phyloP scores from a whole-genome alignment of 306 rosid genomes.

The Rosa rugosa region DNA sequence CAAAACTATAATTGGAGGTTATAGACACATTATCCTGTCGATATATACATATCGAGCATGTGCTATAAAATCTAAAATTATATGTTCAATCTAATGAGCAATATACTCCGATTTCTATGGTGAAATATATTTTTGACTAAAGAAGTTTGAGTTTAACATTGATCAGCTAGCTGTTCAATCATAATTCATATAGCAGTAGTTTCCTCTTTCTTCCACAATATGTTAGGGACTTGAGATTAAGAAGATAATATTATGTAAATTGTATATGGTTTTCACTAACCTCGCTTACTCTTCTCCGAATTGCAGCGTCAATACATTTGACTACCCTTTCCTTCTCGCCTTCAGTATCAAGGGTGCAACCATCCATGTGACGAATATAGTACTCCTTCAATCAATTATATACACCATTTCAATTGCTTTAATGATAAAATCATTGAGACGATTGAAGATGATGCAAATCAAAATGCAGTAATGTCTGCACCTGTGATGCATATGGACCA shows the following conservation, averaged over 20 bases:
- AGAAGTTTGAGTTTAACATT: neutral
- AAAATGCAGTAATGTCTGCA: constrained; percentile 10
- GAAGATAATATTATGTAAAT: neutral
- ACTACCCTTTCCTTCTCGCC: constrained; percentile 84
- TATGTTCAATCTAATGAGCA: neutral
- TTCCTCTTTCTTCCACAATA: neutral
- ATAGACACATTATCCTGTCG: neutral
- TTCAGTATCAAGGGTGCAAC: constrained; percentile 84
- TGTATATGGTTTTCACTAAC: constrained; percentile 33
- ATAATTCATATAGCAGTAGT: neutral
- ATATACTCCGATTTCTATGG: neutral
- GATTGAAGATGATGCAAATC: neutral
- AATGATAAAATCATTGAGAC: neutral
- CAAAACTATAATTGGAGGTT: neutral
- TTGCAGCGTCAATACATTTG: constrained; percentile 91
- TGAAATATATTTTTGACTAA: neutral
- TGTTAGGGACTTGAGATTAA: neutral
- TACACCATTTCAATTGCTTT: constrained; percentile 13
- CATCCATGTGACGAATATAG: constrained; percentile 81
- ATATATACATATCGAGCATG: neutral
- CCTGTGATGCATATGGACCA: constrained; percentile 82
- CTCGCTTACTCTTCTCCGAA: constrained; percentile 90
- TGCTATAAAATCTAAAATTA: neutral
- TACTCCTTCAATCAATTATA: constrained; percentile 57
- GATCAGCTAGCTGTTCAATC: neutral